Evolutionary conservation across 1,139 yeast species (phyloP).

Genomic region (Debaryomyces sp.): DNA sequence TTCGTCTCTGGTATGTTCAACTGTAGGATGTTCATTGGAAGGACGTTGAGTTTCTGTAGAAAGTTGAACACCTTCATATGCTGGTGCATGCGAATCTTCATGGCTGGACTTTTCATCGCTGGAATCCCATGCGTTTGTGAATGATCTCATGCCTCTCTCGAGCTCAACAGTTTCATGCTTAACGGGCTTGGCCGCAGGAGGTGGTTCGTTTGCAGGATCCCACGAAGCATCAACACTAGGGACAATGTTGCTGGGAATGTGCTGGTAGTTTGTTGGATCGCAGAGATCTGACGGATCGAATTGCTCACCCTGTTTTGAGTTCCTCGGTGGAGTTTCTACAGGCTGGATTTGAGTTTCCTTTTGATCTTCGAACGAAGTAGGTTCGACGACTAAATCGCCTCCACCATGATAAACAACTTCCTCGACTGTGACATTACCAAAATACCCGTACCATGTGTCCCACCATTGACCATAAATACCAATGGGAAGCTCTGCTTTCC

Average conservation of each 20-base stretch:
- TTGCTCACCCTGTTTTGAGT: conserved; percentile 1
- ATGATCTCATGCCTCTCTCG: conserved; percentile 14
- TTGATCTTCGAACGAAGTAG: neutral
- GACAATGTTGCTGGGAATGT: conserved; percentile 19
- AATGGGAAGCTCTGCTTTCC: conserved; percentile 45
- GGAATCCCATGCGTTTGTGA: conserved; percentile 23
- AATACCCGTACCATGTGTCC: conserved; percentile 43
- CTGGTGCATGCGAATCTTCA: neutral
- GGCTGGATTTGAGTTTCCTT: neutral
- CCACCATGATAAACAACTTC: conserved; percentile 12
- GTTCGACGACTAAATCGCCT: neutral
- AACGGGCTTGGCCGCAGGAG: conserved; percentile 21
- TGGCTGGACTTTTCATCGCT: neutral
- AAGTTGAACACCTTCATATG: neutral
- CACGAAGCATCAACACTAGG: conserved; percentile 35
- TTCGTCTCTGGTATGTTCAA: neutral
- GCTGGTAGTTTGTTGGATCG: conserved; percentile 34
- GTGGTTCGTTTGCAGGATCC: conserved; percentile 45
- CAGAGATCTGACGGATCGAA: conserved; percentile 21
- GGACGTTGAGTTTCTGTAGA: neutral
- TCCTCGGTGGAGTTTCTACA: neutral
- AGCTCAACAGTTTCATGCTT: conserved; percentile 6
- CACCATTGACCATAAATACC: conserved; percentile 45
- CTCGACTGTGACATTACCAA: conserved; percentile 21
- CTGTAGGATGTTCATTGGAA: neutral